These are phyloP conservation scores for Nidula niveotomentosa DNA, from an alignment of 1,284 basidiomycete genomes.

Conservation along the genomic window DNA sequence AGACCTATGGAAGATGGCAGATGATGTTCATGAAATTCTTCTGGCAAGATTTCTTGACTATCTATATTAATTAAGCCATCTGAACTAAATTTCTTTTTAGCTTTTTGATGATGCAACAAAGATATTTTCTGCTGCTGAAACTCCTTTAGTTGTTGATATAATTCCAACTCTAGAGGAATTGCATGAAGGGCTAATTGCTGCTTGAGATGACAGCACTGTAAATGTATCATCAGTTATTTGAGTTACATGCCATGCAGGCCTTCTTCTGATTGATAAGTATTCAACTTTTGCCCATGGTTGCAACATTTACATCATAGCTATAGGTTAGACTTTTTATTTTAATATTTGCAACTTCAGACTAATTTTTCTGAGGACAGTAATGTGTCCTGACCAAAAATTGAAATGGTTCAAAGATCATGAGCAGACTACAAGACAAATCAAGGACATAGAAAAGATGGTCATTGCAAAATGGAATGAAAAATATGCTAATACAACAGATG, in stretches of 20 bases:
- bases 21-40: slow-evolving; percentile 5
- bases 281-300: slow-evolving; percentile 5
- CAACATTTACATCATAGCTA: slow-evolving; percentile 9
- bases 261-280: slow-evolving; percentile 10
- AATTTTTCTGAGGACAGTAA: not conserved
- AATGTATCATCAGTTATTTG: no score
- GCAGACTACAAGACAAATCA: slow-evolving; percentile 5
- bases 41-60: no score
- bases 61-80: no score
- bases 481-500: not conserved
- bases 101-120: slow-evolving; percentile 11
- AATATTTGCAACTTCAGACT: not conserved
- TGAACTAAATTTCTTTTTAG: no score
- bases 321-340: slow-evolving; percentile 1
- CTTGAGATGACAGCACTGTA: slow-evolving; percentile 2
- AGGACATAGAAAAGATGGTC: slow-evolving; percentile 11
- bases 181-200: slow-evolving; percentile 7
- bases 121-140: slow-evolving; percentile 9
- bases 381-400: not conserved
- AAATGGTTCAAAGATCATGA: not conserved
- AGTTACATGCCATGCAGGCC: slow-evolving; percentile 6
- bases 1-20: slow-evolving; percentile 15
- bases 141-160: slow-evolving; percentile 12
- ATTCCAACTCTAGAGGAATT: slow-evolving; percentile 11
- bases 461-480: slow-evolving; percentile 4